Evolutionary conservation across 2,329 filamentous ascomycete genomes (phyloP).

Genomic region (Dactylonectria estremocensis): DNA sequence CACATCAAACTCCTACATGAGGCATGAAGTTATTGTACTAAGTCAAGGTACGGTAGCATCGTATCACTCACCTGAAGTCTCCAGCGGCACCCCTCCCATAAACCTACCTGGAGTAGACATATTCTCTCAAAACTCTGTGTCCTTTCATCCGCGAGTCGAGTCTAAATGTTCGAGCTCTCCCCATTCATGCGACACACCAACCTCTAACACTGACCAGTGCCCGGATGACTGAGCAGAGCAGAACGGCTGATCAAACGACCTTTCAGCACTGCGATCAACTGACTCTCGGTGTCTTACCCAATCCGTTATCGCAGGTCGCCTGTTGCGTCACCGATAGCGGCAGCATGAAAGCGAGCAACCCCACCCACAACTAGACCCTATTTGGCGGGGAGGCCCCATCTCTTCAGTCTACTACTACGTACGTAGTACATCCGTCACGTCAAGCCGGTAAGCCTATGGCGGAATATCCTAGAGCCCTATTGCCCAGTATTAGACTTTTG

Average conservation of each 20-base stretch:
- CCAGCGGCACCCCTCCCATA: not conserved
- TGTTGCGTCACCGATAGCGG: slow-evolving; percentile 32
- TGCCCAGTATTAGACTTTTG: too few species aligned
- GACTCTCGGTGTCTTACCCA: slow-evolving; percentile 25
- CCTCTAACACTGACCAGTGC: slow-evolving; percentile 11
- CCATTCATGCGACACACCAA: slow-evolving; percentile 3
- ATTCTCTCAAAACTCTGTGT: slow-evolving; percentile 8
- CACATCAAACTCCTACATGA: not conserved
- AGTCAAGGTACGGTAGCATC: too few species aligned
- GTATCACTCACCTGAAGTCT: not conserved
- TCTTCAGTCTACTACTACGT: slow-evolving; percentile 9
- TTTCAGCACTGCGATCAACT: slow-evolving; percentile 21
- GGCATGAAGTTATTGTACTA: too few species aligned
- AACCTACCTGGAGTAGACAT: slow-evolving; percentile 7
- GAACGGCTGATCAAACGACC: slow-evolving; percentile 28
- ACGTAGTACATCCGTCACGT: not conserved
- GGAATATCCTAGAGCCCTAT: not conserved
- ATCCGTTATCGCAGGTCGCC: slow-evolving; percentile 23
- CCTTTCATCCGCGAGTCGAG: not conserved
- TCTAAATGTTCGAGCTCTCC: not conserved
- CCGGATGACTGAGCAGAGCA: slow-evolving; percentile 19
- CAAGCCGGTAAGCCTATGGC: not conserved
- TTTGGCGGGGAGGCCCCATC: not conserved
- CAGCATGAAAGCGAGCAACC: slow-evolving; percentile 5
- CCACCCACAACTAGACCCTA: slow-evolving; percentile 12